Percentiles rank a stretch among this genome's conserved stretches.
phyloP scores from a whole-genome alignment of 352 stramenopile species.

The Thraustotheca clavata region DNA sequence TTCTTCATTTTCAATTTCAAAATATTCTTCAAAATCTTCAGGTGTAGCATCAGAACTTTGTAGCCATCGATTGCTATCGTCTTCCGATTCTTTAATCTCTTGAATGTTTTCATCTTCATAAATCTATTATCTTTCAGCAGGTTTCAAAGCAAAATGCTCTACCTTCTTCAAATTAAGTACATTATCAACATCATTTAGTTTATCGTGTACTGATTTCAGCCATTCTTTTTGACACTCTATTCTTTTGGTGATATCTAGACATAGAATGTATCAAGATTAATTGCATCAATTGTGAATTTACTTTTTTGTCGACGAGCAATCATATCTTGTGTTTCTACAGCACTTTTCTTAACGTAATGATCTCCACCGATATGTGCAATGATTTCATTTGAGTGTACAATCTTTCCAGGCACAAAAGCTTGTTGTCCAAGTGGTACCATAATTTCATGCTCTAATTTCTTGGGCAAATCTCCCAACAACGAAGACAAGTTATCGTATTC shows the following conservation, averaged over 20 bases:
- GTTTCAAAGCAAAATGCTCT: background rate
- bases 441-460: slow-evolving; percentile 66
- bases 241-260: slow-evolving; percentile 35
- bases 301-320: slow-evolving; percentile 74
- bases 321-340: slow-evolving; percentile 42
- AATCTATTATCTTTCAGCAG: slow-evolving; percentile 27
- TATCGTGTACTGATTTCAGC: slow-evolving; percentile 38
- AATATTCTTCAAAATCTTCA: slow-evolving; percentile 68
- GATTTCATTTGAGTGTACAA: slow-evolving; percentile 79
- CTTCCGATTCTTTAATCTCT: slow-evolving; percentile 77
- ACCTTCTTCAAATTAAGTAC: slow-evolving; percentile 49
- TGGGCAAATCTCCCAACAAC: slow-evolving; percentile 56
- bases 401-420: slow-evolving; percentile 73
- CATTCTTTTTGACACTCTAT: slow-evolving; percentile 48
- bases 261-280: too few species aligned
- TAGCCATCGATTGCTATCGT: slow-evolving; percentile 51
- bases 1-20: slow-evolving; percentile 79
- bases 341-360: slow-evolving; percentile 73
- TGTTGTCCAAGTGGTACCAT: slow-evolving; percentile 81
- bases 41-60: slow-evolving; percentile 53
- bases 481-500: slow-evolving; percentile 32
- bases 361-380: slow-evolving; percentile 71
- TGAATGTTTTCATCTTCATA: slow-evolving; percentile 81
- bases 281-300: slow-evolving; percentile 21
- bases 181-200: slow-evolving; percentile 55